Conservation (phyloP, 164 flowering plant genomes). For the Cinnamomum chago region DNA sequence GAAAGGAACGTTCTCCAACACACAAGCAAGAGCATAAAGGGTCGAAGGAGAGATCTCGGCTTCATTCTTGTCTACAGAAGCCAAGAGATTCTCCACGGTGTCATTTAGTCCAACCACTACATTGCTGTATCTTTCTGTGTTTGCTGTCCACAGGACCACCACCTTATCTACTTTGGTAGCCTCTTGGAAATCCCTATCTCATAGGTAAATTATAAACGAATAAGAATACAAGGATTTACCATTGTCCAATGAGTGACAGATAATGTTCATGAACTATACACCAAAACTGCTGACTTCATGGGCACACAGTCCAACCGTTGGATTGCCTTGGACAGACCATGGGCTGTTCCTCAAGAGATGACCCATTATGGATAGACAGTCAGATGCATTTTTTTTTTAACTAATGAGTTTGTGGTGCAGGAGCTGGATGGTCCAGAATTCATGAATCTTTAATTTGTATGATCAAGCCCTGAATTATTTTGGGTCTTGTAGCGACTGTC, state of each 20-base stretch:
- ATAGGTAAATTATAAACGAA: neutral
- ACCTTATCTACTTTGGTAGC: slow-evolving; percentile 80
- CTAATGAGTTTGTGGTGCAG: no score
- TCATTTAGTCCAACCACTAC: slow-evolving; percentile 88
- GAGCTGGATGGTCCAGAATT: no score
- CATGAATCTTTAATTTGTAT: no score
- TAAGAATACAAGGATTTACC: no score
- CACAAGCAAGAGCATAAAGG: slow-evolving; percentile 80
- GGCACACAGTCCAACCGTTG: neutral
- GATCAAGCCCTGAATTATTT: no score
- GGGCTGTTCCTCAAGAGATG: no score
- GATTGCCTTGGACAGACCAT: neutral
- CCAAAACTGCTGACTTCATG: neutral
- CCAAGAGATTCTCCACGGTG: slow-evolving; percentile 76
- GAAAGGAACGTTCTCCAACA: slow-evolving; percentile 78
- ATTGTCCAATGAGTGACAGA: neutral
- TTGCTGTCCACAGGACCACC: slow-evolving; percentile 97
- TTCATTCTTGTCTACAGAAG: slow-evolving; percentile 77
- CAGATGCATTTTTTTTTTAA: no score
- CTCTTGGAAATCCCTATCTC: slow-evolving; percentile 80
- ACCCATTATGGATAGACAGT: no score
- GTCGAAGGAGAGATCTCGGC: slow-evolving; percentile 97
- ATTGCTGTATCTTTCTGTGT: slow-evolving; percentile 96
- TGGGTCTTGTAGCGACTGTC: no score
- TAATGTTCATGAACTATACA: neutral